A percentile compares a stretch with the other conserved stretches of the same genome.
These are phyloP conservation scores for Pezizomycotina sp. DNA, from an alignment of 2,329 filamentous ascomycete genomes.

Conservation along the genomic window DNA sequence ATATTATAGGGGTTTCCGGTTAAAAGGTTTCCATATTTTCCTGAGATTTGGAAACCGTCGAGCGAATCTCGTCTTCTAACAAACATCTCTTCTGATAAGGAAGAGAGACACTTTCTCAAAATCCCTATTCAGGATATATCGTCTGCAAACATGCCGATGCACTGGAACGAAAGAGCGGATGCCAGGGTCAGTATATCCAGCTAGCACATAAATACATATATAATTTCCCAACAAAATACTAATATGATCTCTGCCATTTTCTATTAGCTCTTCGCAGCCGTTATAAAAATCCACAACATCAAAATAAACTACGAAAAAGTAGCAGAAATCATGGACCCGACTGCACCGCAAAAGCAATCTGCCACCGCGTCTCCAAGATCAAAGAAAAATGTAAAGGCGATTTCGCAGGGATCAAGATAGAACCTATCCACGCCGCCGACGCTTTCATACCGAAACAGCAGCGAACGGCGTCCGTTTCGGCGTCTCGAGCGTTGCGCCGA, in stretches of 20 bases:
- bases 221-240: background rate
- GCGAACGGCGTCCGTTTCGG: too few relatives aligned
- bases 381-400: conserved; percentile 20
- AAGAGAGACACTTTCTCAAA: too few relatives aligned
- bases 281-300: conserved; percentile 23
- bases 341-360: conserved; percentile 24
- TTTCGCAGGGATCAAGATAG: conserved; percentile 8
- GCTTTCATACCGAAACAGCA: too few relatives aligned
- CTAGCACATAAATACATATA: background rate
- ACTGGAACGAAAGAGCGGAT: conserved; percentile 25
- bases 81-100: too few relatives aligned
- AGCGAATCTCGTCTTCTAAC: too few relatives aligned
- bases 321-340: conserved; percentile 24
- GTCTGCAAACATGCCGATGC: too few relatives aligned
- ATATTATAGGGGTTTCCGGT: too few relatives aligned
- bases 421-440: too few relatives aligned
- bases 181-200: conserved; percentile 19
- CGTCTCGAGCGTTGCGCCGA: too few relatives aligned
- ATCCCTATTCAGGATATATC: too few relatives aligned
- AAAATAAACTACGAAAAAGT: conserved; percentile 24
- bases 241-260: background rate
- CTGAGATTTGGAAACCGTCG: too few relatives aligned
- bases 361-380: conserved; percentile 24
- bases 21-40: too few relatives aligned
- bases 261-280: conserved; percentile 24